Evolutionary conservation across 768 basidiomycete species (phyloP).

Genomic region (Dictyophora rubrovolvata): DNA sequence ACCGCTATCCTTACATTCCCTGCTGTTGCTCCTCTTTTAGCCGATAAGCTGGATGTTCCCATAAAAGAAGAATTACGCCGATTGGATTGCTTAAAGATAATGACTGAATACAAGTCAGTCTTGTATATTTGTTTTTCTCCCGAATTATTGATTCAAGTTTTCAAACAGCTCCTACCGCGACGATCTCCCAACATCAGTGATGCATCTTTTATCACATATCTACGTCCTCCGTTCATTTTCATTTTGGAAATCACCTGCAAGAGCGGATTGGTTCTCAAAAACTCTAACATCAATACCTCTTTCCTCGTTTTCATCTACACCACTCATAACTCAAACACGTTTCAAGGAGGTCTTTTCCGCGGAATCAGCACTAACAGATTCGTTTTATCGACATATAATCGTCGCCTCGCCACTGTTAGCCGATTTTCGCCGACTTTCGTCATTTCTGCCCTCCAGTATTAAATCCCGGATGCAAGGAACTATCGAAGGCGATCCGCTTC

Average conservation of each 20-base stretch:
- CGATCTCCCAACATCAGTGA: constrained; percentile 22
- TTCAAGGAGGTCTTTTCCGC: constrained; percentile 31
- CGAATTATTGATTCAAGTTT: not conserved
- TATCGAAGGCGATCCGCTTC: constrained; percentile 56
- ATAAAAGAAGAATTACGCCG: constrained; percentile 48
- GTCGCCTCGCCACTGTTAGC: constrained; percentile 49
- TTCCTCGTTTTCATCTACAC: constrained; percentile 28
- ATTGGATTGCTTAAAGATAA: constrained; percentile 57
- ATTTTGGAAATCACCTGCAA: constrained; percentile 71
- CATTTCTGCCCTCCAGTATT: constrained; percentile 60
- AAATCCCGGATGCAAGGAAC: constrained; percentile 44
- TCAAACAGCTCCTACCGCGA: not conserved
- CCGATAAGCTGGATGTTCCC: constrained; percentile 72
- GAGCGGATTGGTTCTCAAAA: constrained; percentile 58
- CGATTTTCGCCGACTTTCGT: constrained; percentile 46
- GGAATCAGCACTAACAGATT: constrained; percentile 31
- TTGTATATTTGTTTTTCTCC: not conserved
- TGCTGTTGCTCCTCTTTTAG: constrained; percentile 67
- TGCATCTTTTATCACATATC: constrained; percentile 80
- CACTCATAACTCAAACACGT: constrained; percentile 22
- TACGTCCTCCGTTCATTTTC: constrained; percentile 70
- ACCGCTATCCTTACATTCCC: constrained; percentile 75
- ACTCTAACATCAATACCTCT: constrained; percentile 29
- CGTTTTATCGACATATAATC: constrained; percentile 65
- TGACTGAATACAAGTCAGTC: constrained; percentile 55